Conservation (phyloP, 2,329 filamentous ascomycete genomes). For the Aspergillus luchuensis region DNA sequence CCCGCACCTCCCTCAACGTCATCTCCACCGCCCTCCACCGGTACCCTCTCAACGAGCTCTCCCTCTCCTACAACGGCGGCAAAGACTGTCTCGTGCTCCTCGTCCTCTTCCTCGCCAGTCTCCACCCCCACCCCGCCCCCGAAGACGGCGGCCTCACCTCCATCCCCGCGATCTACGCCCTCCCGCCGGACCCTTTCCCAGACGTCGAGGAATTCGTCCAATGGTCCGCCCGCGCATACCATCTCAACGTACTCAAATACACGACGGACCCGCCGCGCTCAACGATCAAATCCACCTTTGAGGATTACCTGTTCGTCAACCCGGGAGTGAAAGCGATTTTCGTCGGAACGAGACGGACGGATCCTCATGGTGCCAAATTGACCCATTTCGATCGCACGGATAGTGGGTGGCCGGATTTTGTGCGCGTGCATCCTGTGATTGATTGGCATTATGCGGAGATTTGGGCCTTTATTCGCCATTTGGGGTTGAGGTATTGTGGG, state of each 20-base stretch:
- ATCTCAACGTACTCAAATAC: constrained; percentile 74
- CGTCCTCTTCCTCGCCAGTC: constrained; percentile 74
- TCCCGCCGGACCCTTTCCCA: constrained; percentile 78
- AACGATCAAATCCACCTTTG: constrained; percentile 76
- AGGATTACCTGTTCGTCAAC: constrained; percentile 64
- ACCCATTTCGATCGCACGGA: constrained; percentile 87
- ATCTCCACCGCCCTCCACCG: constrained; percentile 72
- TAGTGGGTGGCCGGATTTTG: constrained; percentile 84
- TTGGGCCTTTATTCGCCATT: constrained; percentile 75
- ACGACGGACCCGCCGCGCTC: constrained; percentile 57
- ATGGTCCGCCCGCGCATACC: constrained; percentile 66
- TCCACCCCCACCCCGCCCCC: constrained; percentile 51
- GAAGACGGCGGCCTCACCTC: constrained; percentile 19
- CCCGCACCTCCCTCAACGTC: constrained; percentile 69
- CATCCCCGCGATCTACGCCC: constrained; percentile 88
- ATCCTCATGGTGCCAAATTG: constrained; percentile 80
- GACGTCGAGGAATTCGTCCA: constrained; percentile 85
- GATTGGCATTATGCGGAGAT: constrained; percentile 98
- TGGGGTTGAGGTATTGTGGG: constrained; percentile 79
- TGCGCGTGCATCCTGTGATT: constrained; percentile 92
- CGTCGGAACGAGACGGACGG: constrained; percentile 84
- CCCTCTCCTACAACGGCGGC: constrained; percentile 94
- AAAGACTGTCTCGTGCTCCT: constrained; percentile 96
- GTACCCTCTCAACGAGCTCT: constrained; percentile 78
- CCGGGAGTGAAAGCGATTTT: constrained; percentile 73